Base-by-base conservation (phyloP, 2,329 filamentous ascomycete species). In the Mycocentrospora acerina region DNA sequence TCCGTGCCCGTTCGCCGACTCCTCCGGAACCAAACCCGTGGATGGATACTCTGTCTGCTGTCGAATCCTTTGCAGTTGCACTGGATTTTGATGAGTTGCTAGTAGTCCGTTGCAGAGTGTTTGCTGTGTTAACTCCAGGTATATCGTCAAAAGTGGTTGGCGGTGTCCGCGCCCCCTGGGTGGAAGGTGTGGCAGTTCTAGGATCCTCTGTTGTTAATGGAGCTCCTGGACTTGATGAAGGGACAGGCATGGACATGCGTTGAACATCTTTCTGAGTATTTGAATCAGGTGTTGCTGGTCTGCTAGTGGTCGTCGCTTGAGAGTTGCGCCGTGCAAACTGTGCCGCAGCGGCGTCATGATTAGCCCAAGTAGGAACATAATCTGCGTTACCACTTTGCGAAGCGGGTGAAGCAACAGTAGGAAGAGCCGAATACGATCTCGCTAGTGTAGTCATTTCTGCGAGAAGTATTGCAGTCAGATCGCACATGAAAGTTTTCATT, bases 211-310 rank as follows among this genome's bases (percentile, higher is more conserved):
- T 40, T 4, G 48, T 43, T 15, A 59, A 30, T 3, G 56, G 44
- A 10, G 43, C 45, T 32, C 58, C 57, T 3, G 60, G 51, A 10
- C 51, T 43, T 6, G 62, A 78, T 68, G 53, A 79, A 18, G 76
- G 73, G 14, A 79, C 78, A 11, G 87, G 88, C 83, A 91, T 86
- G 2, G 88, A 91, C 85, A 91, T 90, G 46, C 88, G 83, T 42
- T 80, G 74, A 29, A 82, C 73, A 33, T 76, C 72, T 54, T 80
- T 81, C 59, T 88, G 85, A 27, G 70, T 59, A 14, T 68, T 60
- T 14, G 59, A 48, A 2, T 51, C 29, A 3, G 67, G 66, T 27
- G 62, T 63, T 7, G 54, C 61, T 13, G 64, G 56, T 18, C 63
- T 51, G 33, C 53, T 60, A 9, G 32, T 22, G 9, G 35, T 46